A percentile compares a stretch with the other conserved stretches of the same genome.
Evolutionary conservation across 257 asterid species (phyloP).

Genomic region (Nicotiana undulata): DNA sequence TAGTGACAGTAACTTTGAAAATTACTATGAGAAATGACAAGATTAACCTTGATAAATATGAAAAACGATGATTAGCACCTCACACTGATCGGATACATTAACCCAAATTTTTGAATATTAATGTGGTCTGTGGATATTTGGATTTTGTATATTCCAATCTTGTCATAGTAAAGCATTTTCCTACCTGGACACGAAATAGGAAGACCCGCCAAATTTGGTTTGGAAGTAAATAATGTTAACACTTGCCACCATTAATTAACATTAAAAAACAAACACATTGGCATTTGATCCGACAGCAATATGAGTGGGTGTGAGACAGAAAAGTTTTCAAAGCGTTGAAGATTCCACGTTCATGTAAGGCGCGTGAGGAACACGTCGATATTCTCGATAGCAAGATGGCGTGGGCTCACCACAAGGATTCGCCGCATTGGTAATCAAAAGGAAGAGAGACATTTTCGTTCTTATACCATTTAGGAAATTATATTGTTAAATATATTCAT

Average conservation of each 20-base stretch:
- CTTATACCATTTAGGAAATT: too few relatives aligned
- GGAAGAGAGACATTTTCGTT: too few relatives aligned
- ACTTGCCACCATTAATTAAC: background rate
- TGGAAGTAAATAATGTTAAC: background rate
- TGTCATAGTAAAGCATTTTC: background rate
- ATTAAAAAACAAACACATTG: background rate
- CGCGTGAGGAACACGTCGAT: background rate
- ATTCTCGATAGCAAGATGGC: background rate
- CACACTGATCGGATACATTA: too few relatives aligned
- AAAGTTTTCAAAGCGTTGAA: background rate
- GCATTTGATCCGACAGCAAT: slow-evolving; percentile 4
- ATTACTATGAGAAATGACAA: too few relatives aligned
- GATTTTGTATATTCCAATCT: too few relatives aligned
- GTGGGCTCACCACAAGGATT: slow-evolving; percentile 5
- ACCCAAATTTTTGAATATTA: too few relatives aligned
- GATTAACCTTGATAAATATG: too few relatives aligned
- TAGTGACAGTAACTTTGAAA: too few relatives aligned
- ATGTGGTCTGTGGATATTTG: too few relatives aligned
- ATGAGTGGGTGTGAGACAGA: background rate
- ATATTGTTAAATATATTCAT: too few relatives aligned
- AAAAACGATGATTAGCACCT: too few relatives aligned
- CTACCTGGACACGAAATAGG: background rate
- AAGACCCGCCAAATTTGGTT: background rate
- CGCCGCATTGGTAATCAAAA: background rate
- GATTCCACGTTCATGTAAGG: background rate